phyloP scores from a whole-genome alignment of 805 yeast species.

The Candida bentonensis region DNA sequence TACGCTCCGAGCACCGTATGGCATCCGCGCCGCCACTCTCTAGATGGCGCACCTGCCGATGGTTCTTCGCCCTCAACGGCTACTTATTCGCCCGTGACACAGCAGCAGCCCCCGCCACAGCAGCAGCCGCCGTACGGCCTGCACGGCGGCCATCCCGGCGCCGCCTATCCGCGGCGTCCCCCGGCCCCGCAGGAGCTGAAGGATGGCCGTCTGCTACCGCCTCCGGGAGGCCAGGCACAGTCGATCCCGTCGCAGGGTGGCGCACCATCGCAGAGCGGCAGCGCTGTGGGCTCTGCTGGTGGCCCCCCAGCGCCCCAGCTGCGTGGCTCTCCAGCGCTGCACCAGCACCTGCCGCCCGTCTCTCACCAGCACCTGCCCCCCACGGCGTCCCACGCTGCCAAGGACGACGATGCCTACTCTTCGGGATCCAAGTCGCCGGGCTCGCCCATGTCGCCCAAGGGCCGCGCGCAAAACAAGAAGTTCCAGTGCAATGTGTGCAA shows the following conservation, averaged over 20 bases:
- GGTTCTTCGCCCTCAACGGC: too few relatives aligned
- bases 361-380: too few relatives aligned
- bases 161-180: neutral
- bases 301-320: too few relatives aligned
- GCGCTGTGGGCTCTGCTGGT: neutral
- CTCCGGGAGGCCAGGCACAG: neutral
- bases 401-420: constrained; percentile 22
- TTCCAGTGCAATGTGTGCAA: constrained; percentile 37
- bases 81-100: too few relatives aligned
- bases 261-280: neutral
- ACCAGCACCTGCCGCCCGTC: too few relatives aligned
- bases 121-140: too few relatives aligned
- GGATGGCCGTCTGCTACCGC: neutral
- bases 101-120: too few relatives aligned
- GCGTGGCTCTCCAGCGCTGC: too few relatives aligned
- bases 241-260: neutral
- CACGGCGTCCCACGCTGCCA: neutral
- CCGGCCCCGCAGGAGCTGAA: neutral
- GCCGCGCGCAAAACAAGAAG: constrained; percentile 8
- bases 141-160: too few relatives aligned
- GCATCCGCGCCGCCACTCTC: neutral
- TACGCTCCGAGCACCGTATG: neutral
- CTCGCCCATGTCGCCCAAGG: constrained; percentile 34
- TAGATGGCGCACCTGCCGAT: neutral
- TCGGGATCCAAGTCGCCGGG: constrained; percentile 94